phyloP scores from a whole-genome alignment of 2,329 filamentous ascomycete genomes.

The Fonsecaea erecta region DNA sequence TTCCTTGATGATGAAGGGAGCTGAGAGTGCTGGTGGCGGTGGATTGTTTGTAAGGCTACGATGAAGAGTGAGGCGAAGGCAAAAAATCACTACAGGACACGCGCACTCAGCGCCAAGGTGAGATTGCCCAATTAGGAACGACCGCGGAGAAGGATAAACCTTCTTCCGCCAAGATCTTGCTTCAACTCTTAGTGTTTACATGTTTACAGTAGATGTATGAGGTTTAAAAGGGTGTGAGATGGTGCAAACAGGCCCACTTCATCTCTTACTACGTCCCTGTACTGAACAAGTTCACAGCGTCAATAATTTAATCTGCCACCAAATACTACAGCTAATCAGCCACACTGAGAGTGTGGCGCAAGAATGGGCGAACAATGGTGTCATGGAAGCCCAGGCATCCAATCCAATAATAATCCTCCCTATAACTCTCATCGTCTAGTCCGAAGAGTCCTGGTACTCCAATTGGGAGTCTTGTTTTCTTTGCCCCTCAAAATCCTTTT shows the following conservation, averaged over 20 bases:
- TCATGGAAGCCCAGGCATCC: constrained; percentile 10
- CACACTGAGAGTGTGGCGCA: constrained; percentile 12
- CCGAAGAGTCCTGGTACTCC: constrained; percentile 29
- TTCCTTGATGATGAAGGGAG: constrained; percentile 1
- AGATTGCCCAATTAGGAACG: background rate
- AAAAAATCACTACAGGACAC: constrained; percentile 23
- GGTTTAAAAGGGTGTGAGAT: background rate
- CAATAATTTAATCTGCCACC: background rate
- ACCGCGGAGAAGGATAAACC: constrained; percentile 15
- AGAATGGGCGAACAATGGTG: background rate
- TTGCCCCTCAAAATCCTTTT: constrained; percentile 22
- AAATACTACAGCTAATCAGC: constrained; percentile 11
- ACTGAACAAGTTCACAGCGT: background rate
- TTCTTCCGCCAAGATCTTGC: constrained; percentile 7
- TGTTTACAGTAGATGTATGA: background rate
- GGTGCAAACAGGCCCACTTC: too few species aligned
- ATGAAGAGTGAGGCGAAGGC: constrained; percentile 35
- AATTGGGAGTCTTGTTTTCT: constrained; percentile 20
- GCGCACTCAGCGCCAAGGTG: constrained; percentile 13
- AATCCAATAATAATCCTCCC: constrained; percentile 8
- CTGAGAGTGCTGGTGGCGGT: constrained; percentile 17
- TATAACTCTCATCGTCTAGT: constrained; percentile 22
- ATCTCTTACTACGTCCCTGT: background rate
- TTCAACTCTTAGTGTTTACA: background rate
- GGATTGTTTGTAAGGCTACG: constrained; percentile 31